Evolutionary conservation across 1,284 basidiomycete genomes (phyloP).

Genomic region (Naganishia sp.): DNA sequence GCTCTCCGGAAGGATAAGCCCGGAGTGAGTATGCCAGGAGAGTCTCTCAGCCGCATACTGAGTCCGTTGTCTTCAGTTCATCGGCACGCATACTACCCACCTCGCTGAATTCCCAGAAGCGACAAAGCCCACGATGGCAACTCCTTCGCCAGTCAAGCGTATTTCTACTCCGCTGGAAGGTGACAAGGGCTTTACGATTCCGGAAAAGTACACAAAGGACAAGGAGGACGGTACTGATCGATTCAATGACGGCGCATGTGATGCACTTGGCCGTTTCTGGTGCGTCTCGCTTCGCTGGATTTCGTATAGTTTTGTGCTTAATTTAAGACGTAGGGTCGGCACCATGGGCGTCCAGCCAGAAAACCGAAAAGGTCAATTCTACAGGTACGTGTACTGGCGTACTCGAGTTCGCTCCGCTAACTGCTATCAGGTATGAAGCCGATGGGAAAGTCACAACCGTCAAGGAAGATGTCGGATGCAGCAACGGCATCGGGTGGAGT

Average conservation of each 20-base stretch:
- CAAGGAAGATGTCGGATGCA: slow-evolving; percentile 42
- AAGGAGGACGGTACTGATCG: slow-evolving; percentile 34
- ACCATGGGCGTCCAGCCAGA: slow-evolving; percentile 24
- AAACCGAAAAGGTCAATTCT: slow-evolving; percentile 39
- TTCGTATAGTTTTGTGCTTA: not conserved
- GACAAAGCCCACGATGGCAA: slow-evolving; percentile 33
- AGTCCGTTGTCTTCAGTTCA: slow-evolving; percentile 33
- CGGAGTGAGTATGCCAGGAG: slow-evolving; percentile 37
- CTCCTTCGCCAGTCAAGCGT: slow-evolving; percentile 21
- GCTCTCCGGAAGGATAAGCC: slow-evolving; percentile 39
- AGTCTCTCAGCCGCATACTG: not conserved
- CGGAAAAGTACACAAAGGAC: slow-evolving; percentile 34
- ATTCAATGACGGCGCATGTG: slow-evolving; percentile 53
- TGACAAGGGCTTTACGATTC: slow-evolving; percentile 32
- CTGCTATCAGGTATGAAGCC: slow-evolving; percentile 37
- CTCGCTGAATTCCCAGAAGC: slow-evolving; percentile 39
- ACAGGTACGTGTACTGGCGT: slow-evolving; percentile 37
- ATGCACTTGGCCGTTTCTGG: slow-evolving; percentile 47
- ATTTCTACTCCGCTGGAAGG: not conserved
- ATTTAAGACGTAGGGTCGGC: slow-evolving; percentile 25
- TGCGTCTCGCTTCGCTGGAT: not conserved
- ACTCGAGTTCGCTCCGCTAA: not conserved
- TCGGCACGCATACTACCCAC: slow-evolving; percentile 38
- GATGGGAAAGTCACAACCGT: slow-evolving; percentile 40
- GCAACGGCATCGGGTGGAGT: slow-evolving; percentile 53